Base-by-base conservation (phyloP, 169 alveolate species). In the Babesia sp. region DNA sequence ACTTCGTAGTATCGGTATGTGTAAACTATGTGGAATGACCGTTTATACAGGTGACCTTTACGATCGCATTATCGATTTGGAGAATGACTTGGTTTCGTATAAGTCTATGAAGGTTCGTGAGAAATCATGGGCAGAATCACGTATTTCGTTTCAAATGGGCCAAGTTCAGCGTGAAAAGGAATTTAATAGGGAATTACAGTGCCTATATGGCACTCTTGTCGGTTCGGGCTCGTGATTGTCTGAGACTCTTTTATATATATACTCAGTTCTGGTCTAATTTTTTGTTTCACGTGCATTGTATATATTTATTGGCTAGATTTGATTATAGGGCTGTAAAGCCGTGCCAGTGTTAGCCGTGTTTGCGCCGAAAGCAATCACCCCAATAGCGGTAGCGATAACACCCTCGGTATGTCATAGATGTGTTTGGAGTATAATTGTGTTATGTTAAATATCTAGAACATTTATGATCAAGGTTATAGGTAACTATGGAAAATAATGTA, bases 1-100 rank as follows among this genome's bases (percentile, higher is more conserved):
- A 12, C 82, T 68, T 24, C 26, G 42, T 33, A 72, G 45, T 31
- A 79, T 79, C 9, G 83, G 87, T 71, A 11, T 7, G 87, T 70
- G n/a, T 8, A 1, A 14, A 22, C 59, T 33, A 9, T 24, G 16
- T 1, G 5, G 11, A 6, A 0, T 24, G 3, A 14, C 51, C 5
- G 9, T 4, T 7, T 18, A 6, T 4, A 31, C 48, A 79, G 87
- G 59, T 6, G 82, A 79, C 9, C 33, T 70, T 24, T 54, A 79
- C 48, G 77, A 79, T 28, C 24, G 34, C 55, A 70, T 16, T 12
- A 31, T 54, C 14, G 48, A 60, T 33, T 56, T 53, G 18, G 12
- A 18, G 11, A 63, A 69, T 71, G 87, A 79, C 34, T 53, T 39
- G 28, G 61, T 39, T 4, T 48, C 83, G 12, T 53, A 37, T 55